These are phyloP conservation scores for Meripilus lineatus DNA, from an alignment of 1,284 basidiomycete genomes.

Conservation along the genomic window DNA sequence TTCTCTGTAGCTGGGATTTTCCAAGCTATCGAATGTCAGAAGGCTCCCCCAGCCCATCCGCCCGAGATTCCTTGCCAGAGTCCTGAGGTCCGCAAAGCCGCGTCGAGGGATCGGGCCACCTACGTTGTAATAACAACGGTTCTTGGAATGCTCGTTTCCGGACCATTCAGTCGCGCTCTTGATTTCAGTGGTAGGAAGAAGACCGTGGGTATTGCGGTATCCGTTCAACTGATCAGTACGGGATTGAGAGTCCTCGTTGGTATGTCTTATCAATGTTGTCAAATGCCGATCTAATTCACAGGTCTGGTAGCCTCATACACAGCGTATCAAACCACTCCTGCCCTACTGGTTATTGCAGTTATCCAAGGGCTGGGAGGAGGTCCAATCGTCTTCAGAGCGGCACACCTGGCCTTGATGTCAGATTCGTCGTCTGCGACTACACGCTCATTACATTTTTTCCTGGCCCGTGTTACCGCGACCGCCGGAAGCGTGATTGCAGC, in stretches of 20 bases:
- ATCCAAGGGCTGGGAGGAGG: conserved; percentile 8
- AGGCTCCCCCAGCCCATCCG: not conserved
- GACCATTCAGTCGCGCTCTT: conserved; percentile 4
- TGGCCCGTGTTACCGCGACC: conserved; percentile 5
- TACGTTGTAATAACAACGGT: conserved; percentile 5
- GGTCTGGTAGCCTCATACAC: not conserved
- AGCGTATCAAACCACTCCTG: not conserved
- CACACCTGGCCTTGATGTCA: conserved; percentile 6
- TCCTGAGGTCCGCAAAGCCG: conserved; percentile 6
- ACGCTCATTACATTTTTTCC: conserved; percentile 7
- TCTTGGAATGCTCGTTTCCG: conserved; percentile 7
- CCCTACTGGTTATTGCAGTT: conserved; percentile 2
- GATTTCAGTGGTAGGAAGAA: conserved; percentile 7
- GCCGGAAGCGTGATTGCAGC: conserved; percentile 1
- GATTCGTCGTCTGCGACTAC: conserved; percentile 1
- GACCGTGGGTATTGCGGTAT: conserved; percentile 1
- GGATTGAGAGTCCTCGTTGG: conserved; percentile 1
- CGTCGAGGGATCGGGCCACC: conserved; percentile 6
- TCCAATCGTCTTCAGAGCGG: conserved; percentile 4
- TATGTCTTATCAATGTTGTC: not conserved
- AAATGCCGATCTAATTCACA: not conserved
- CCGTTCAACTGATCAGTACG: conserved; percentile 2
- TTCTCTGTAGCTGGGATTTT: conserved; percentile 4
- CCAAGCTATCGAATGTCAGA: conserved; percentile 8
- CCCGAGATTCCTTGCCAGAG: conserved; percentile 7